These are phyloP conservation scores for Globisporangium middletonii DNA, from an alignment of 352 stramenopile genomes.

Conservation along the genomic window DNA sequence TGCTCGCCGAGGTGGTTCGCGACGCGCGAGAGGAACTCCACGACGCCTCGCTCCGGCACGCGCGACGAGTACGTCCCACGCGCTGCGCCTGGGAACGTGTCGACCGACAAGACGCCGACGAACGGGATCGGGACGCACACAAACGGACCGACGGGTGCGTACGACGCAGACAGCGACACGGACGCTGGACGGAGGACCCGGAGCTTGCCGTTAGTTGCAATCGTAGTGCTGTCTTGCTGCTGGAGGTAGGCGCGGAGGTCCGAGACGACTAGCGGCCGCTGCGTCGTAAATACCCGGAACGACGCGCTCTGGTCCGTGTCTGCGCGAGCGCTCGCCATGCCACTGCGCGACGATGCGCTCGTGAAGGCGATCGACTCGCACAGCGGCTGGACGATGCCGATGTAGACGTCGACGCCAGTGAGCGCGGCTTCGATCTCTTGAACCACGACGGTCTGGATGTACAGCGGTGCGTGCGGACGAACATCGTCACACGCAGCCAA, in stretches of 20 bases:
- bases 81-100: constrained; percentile 56
- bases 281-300: constrained; percentile 43
- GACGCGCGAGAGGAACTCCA: constrained; percentile 39
- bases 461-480: constrained; percentile 14
- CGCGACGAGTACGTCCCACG: constrained; percentile 35
- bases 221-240: constrained; percentile 13
- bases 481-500: constrained; percentile 48
- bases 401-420: constrained; percentile 58
- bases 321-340: constrained; percentile 41
- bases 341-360: constrained; percentile 33
- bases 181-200: constrained; percentile 20
- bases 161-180: not conserved
- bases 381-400: constrained; percentile 49
- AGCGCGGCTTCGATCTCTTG: constrained; percentile 49
- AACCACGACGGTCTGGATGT: constrained; percentile 40
- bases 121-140: constrained; percentile 71
- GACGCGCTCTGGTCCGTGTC: constrained; percentile 37
- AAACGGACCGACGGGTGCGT: constrained; percentile 26
- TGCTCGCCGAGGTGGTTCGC: constrained; percentile 43
- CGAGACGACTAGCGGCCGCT: constrained; percentile 42
- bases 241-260: constrained; percentile 28
- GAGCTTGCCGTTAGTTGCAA: constrained; percentile 12
- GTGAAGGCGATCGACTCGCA: constrained; percentile 48
- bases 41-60: constrained; percentile 51
- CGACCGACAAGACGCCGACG: constrained; percentile 53